These are phyloP conservation scores for Schoenoplectus triqueter DNA, from an alignment of 202 grass and related monocot species.

Conservation along the genomic window DNA sequence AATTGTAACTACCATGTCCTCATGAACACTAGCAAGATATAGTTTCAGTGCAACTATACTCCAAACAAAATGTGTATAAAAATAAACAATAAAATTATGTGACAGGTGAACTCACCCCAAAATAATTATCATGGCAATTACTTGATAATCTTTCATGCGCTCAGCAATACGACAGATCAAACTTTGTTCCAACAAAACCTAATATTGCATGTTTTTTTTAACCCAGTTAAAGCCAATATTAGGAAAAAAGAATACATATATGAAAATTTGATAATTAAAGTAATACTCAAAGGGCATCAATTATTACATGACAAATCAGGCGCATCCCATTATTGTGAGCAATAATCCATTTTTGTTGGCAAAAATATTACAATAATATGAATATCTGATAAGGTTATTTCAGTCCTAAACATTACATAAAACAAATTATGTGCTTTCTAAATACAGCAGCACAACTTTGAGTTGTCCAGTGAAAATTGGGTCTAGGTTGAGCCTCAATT, in stretches of 20 bases:
- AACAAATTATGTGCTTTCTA: not conserved
- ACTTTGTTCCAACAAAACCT: constrained; percentile 75
- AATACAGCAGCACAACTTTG: not conserved
- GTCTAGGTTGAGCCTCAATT: not conserved
- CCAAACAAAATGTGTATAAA: constrained; percentile 1
- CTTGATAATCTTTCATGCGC: constrained; percentile 77
- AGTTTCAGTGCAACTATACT: not conserved
- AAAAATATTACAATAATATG: not conserved
- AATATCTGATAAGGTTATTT: constrained; percentile 20
- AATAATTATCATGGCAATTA: constrained; percentile 76
- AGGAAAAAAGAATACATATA: not conserved
- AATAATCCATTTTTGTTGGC: not conserved
- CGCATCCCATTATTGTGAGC: not conserved
- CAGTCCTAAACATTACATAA: not conserved
- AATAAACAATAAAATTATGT: constrained; percentile 5
- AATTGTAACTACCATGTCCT: constrained; percentile 5
- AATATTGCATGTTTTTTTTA: constrained; percentile 38
- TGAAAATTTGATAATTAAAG: constrained; percentile 11
- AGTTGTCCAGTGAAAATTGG: not conserved
- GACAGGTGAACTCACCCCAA: constrained; percentile 56
- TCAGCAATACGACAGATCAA: constrained; percentile 54
- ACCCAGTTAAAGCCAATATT: not conserved
- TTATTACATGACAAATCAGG: not conserved
- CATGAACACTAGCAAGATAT: not conserved
- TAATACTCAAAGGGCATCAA: not conserved